Evolutionary conservation across 2,329 filamentous ascomycete genomes (phyloP).

Genomic region (Sclerotinia spermophila): DNA sequence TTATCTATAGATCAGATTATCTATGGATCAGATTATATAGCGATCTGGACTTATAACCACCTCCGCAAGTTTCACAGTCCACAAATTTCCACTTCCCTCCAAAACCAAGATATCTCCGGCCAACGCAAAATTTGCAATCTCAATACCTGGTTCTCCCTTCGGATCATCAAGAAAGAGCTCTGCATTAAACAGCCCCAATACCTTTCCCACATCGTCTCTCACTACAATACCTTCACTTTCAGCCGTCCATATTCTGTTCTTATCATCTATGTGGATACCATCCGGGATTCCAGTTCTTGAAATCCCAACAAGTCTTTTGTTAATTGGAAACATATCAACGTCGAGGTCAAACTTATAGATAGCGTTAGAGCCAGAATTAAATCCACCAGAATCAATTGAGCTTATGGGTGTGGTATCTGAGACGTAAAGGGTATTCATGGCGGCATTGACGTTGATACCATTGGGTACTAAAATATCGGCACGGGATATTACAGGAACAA

Average conservation of each 20-base stretch:
- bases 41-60: slow-evolving; percentile 1
- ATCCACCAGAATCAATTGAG: neutral
- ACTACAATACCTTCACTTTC: slow-evolving; percentile 8
- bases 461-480: slow-evolving; percentile 6
- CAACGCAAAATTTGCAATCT: slow-evolving; percentile 12
- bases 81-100: neutral
- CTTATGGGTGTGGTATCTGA: neutral
- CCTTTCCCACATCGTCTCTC: neutral
- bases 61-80: slow-evolving; percentile 1
- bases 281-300: slow-evolving; percentile 6
- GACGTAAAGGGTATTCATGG: neutral
- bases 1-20: neutral
- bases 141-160: neutral
- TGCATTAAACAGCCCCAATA: slow-evolving; percentile 11
- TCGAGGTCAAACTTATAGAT: slow-evolving; percentile 11
- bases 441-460: neutral
- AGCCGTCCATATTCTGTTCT: slow-evolving; percentile 5
- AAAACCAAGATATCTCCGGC: slow-evolving; percentile 7
- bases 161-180: neutral
- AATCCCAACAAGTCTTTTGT: neutral
- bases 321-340: neutral
- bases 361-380: neutral
- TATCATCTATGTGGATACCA: slow-evolving; percentile 15
- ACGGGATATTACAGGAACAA: slow-evolving; percentile 3
- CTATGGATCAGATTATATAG: neutral